Base-by-base conservation (phyloP, 2,329 filamentous ascomycete species). In the Penicillium brasilianum region DNA sequence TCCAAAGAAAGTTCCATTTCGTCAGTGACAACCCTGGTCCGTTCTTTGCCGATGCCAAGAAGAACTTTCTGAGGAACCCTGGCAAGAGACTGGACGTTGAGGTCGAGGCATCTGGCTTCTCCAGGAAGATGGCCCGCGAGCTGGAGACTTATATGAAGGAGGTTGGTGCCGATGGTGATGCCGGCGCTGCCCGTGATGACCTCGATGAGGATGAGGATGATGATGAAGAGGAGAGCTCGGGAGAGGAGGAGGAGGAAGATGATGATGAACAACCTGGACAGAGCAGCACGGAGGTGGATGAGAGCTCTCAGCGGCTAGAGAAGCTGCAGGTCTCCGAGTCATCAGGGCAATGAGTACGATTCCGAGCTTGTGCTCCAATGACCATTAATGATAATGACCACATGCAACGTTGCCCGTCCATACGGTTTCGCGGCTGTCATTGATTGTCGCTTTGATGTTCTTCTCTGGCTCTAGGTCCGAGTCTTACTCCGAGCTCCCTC, bases 51-150 rank as follows among this genome's bases (percentile, higher is more conserved):
- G 90, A 96, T 63, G 92, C 92, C 22, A 90, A 89, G 73, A 95
- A 93, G 77, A 84, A 83, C 0, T 80, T 93, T 55, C 58, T 70
- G 13, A 85, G 86, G 72, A 87, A 88, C 58, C 87, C 87, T 13
- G 83, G 82, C 0, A 87, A 82, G 64, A 85, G 95, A 66, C 78
- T 99, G 16, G 96, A 99, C 77, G 88, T 96, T 16, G 87, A 91
- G 34, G 93, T 96, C 1, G 90, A 96, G 73, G 95, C 95, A 0
- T 96, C 92, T 1, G 95, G 95, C 0, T 98, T 99, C 76, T 96
- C 92, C 20, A 96, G 90, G 82, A 98, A 97, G 80, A 97, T 97
- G 90, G 87, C 92, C 16, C 96, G 95, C 77, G 95, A 99, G 69
- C 81, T 99, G 16, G 95, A 97, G 73, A 85, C 87, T 10, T 97